Conservation (phyloP, 495 filamentous ascomycete genomes). For the Penicillium flavigenum region DNA sequence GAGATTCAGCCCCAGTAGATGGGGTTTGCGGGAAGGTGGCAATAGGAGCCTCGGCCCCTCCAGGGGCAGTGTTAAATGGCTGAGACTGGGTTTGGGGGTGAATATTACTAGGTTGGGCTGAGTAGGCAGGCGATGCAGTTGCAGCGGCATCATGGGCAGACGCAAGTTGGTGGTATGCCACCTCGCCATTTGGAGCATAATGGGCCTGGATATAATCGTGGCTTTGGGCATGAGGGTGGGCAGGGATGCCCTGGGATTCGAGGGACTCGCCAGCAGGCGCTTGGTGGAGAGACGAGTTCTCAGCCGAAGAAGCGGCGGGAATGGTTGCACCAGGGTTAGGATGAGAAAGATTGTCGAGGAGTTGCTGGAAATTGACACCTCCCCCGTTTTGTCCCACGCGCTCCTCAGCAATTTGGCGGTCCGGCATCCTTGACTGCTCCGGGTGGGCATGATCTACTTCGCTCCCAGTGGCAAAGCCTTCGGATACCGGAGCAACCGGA, state of each 20-base stretch:
- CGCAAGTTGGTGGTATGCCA: slow-evolving; percentile 55
- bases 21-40: slow-evolving; percentile 52
- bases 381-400: slow-evolving; percentile 24
- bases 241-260: slow-evolving; percentile 45
- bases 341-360: slow-evolving; percentile 53
- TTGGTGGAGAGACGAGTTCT: slow-evolving; percentile 37
- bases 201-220: slow-evolving; percentile 55
- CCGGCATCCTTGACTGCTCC: slow-evolving; percentile 20
- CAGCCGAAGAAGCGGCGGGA: slow-evolving; percentile 26
- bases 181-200: slow-evolving; percentile 55
- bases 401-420: slow-evolving; percentile 33
- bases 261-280: slow-evolving; percentile 35
- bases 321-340: slow-evolving; percentile 33
- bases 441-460: slow-evolving; percentile 35
- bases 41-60: slow-evolving; percentile 50
- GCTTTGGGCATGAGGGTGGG: slow-evolving; percentile 52
- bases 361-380: slow-evolving; percentile 51
- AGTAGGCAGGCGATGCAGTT: slow-evolving; percentile 37
- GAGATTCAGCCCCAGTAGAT: slow-evolving; percentile 32
- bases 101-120: slow-evolving; percentile 43
- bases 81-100: slow-evolving; percentile 40
- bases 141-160: slow-evolving; percentile 29
- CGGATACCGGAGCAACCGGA: slow-evolving; percentile 53
- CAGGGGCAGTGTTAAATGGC: slow-evolving; percentile 43
- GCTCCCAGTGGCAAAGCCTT: slow-evolving; percentile 34